Conservation (phyloP, 768 basidiomycete genomes). For the Suillus discolor region DNA sequence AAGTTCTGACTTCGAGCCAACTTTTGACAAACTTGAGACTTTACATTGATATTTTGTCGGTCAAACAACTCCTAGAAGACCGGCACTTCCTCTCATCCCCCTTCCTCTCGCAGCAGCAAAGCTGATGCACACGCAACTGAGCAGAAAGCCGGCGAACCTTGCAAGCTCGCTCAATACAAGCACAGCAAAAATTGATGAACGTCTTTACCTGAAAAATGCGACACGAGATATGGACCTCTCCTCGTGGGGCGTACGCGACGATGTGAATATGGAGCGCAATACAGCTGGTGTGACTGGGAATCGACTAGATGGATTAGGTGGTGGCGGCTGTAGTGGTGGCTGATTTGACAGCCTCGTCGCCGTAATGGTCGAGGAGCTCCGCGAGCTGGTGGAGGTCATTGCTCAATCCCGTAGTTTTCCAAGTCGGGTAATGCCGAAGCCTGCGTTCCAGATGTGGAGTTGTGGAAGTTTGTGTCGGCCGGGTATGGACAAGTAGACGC, state of each 20-base stretch:
- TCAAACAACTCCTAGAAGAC: slow-evolving; percentile 66
- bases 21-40: not conserved
- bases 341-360: slow-evolving; percentile 35
- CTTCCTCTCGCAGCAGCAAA: slow-evolving; percentile 71
- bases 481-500: slow-evolving; percentile 6
- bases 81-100: slow-evolving; percentile 66
- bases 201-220: slow-evolving; percentile 78
- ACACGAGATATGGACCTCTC: slow-evolving; percentile 83
- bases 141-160: slow-evolving; percentile 80
- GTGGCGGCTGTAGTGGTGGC: slow-evolving; percentile 38
- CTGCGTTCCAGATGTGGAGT: not conserved
- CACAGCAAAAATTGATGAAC: slow-evolving; percentile 8
- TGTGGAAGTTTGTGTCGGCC: not conserved
- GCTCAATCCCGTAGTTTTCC: slow-evolving; percentile 1
- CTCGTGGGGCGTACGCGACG: slow-evolving; percentile 78
- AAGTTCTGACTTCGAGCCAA: not conserved
- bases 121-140: slow-evolving; percentile 83
- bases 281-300: slow-evolving; percentile 86
- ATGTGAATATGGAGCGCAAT: slow-evolving; percentile 82
- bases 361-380: slow-evolving; percentile 53
- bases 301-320: slow-evolving; percentile 53
- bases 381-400: slow-evolving; percentile 42
- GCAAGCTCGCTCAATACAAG: slow-evolving; percentile 1
- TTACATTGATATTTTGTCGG: not conserved
- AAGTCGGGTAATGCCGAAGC: not conserved